Base-by-base conservation (phyloP, 108 stramenopile species). In the Nannochloropsis gaditana region DNA sequence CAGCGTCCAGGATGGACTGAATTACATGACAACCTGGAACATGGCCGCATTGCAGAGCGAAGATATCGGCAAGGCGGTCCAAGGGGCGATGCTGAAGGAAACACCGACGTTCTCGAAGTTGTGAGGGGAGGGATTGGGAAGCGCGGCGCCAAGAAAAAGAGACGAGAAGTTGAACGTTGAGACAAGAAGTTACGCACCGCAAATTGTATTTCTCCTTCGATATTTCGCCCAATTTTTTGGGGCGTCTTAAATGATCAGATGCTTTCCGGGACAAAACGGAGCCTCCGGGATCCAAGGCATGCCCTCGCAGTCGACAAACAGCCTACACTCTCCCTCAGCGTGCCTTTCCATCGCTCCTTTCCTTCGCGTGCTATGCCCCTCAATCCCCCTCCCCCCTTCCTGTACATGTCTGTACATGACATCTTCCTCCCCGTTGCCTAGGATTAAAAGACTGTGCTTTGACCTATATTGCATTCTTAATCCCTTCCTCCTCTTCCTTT, bases 1-100 rank as follows among this genome's bases (percentile, higher is more conserved):
- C 79, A 80, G 59, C 79, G 79, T 91, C 43, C 42, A 47, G 15
- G 79, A 91, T 45, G 84, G 86, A 11, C 82, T 91, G 85, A 45
- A 91, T 44, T 45, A 87, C 79, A 45, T 82, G 84, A 43, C 86
- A 11, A 87, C 90, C 43, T 91, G 91, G 91, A 91, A 89, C 59
- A 90, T 87, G 17, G 90, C 89, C 41, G 86, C 86, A 2, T 89
- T 91, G 8, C 91, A 91, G 82, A 83, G 90, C 10, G 44, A 82
- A 19, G 91, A 91, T 42, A 43, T 90, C 41, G 17, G 80, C 9
- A 83, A 42, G 45, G 89, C 90, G 8, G 88, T 88, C 47, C 42
- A n/a, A 82, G 90, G 89, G 10, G 82, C 86, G 11, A 80, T 85
- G 3, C n/a, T 41, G 47, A 79, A 80, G 43, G 45, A 79, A 15